Percentiles rank a stretch among this genome's conserved stretches.
These are phyloP conservation scores for Triglochin maritima DNA, from an alignment of 106 monocot species.

Conservation along the genomic window DNA sequence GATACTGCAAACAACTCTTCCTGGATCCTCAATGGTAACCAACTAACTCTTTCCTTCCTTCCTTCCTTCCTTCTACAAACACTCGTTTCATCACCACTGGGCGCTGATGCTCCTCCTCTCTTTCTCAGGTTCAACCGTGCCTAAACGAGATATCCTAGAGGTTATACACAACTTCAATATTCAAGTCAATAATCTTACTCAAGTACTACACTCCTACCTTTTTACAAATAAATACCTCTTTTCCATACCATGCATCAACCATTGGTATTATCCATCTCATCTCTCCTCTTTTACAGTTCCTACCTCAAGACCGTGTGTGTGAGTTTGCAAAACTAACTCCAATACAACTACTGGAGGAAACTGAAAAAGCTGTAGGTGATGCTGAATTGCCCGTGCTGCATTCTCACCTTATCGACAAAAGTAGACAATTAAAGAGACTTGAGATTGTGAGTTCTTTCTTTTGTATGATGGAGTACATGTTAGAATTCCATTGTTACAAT, in stretches of 20 bases:
- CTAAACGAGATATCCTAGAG: constrained; percentile 72
- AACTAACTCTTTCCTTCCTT: background rate
- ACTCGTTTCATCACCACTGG: no score
- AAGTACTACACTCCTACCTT: constrained; percentile 23
- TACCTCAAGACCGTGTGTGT: constrained; percentile 97
- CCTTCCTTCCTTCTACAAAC: background rate
- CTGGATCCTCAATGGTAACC: constrained; percentile 83
- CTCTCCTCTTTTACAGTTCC: constrained; percentile 39
- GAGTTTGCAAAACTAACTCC: constrained; percentile 98
- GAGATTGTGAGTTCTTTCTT: constrained; percentile 42
- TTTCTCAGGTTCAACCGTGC: constrained; percentile 41
- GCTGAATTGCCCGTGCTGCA: constrained; percentile 83
- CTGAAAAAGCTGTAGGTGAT: constrained; percentile 95
- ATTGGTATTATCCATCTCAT: background rate
- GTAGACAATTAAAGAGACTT: constrained; percentile 63
- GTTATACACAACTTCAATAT: constrained; percentile 88
- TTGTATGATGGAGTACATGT: background rate
- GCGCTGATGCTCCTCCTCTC: no score
- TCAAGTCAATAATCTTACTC: constrained; percentile 97
- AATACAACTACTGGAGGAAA: constrained; percentile 89
- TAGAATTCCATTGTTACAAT: no score
- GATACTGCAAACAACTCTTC: constrained; percentile 79
- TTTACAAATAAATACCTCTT: background rate
- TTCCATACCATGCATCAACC: background rate
- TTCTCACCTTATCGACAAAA: constrained; percentile 61